A percentile compares a stretch with the other conserved stretches of the same genome.
Evolutionary conservation across 2,329 filamentous ascomycete genomes (phyloP).

Genomic region (Whalleya microplaca): DNA sequence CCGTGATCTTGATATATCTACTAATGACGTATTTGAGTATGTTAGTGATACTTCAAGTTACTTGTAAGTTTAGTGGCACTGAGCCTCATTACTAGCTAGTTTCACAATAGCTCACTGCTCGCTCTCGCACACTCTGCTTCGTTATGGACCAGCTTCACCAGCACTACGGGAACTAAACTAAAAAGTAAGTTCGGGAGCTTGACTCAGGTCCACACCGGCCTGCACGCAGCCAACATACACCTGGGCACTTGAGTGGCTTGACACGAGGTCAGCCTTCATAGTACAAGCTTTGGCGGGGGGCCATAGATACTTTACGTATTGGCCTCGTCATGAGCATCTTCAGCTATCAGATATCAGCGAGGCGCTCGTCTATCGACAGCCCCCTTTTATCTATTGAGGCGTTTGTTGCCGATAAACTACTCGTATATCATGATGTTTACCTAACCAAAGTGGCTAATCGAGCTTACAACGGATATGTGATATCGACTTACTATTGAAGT

Average conservation of each 20-base stretch:
- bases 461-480: too few species aligned
- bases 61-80: background rate
- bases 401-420: background rate
- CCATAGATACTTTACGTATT: too few species aligned
- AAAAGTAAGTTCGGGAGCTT: constrained; percentile 13
- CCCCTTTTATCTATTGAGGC: background rate
- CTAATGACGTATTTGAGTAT: background rate
- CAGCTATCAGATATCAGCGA: constrained; percentile 1
- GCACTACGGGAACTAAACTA: constrained; percentile 22
- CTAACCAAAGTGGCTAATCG: too few species aligned
- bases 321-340: constrained; percentile 1
- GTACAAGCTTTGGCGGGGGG: too few species aligned
- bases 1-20: too few species aligned
- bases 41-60: background rate
- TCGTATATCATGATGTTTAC: too few species aligned
- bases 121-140: constrained; percentile 4
- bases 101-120: background rate
- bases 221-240: background rate
- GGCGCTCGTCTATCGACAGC: constrained; percentile 1
- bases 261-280: background rate
- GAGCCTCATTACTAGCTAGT: background rate
- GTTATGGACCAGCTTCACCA: constrained; percentile 8
- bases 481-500: too few species aligned
- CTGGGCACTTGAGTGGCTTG: background rate
- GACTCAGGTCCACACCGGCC: background rate